Conservation (phyloP, 129 eudicot species). For the Tagetes patula region DNA sequence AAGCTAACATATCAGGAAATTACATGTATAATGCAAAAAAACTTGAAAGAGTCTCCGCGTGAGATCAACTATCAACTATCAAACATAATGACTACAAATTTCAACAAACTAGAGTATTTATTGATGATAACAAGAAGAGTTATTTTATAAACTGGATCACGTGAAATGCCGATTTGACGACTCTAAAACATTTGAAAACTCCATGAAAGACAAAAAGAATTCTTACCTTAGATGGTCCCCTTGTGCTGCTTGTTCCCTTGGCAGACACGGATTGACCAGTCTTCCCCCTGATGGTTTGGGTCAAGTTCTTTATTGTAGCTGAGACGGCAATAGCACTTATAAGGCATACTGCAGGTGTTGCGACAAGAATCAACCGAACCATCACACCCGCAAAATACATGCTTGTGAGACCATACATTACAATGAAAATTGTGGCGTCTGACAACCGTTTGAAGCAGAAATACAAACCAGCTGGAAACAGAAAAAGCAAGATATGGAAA, state of each 20-base stretch:
- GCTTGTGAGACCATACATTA: constrained; percentile 94
- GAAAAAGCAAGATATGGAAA: constrained; percentile 76
- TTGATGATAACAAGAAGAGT: neutral
- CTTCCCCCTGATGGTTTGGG: constrained; percentile 58
- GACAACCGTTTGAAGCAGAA: constrained; percentile 92
- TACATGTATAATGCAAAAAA: neutral
- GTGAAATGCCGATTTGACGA: neutral
- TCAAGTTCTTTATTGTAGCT: constrained; percentile 83
- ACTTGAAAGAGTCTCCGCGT: neutral
- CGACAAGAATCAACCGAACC: constrained; percentile 96
- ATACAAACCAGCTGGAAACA: constrained; percentile 88
- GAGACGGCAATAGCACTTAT: constrained; percentile 96
- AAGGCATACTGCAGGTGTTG: constrained; percentile 94
- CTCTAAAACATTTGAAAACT: neutral
- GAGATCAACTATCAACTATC: neutral
- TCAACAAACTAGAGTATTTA: constrained; percentile 3
- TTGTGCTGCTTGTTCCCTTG: constrained; percentile 61
- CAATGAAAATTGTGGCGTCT: constrained; percentile 92
- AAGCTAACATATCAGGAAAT: neutral
- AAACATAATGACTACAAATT: neutral
- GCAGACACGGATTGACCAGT: constrained; percentile 47
- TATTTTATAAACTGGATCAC: neutral
- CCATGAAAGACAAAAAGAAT: neutral
- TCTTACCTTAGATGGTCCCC: constrained; percentile 79
- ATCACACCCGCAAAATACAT: constrained; percentile 98